Evolutionary conservation across 1,139 yeast species (phyloP).

Genomic region (Kodamaea sp.): DNA sequence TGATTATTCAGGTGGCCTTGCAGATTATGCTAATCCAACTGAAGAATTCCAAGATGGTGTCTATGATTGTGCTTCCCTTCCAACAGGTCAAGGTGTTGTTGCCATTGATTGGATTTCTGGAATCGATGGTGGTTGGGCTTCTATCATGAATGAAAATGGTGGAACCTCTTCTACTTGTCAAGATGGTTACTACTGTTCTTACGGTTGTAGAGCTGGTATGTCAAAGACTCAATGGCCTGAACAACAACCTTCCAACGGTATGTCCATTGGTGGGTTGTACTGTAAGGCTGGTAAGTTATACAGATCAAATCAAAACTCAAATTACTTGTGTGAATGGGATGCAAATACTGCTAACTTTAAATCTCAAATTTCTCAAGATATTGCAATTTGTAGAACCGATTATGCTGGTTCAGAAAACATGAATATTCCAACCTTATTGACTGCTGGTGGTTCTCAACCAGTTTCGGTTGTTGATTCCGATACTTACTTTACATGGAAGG

Average conservation of each 20-base stretch:
- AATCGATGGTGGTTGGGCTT: slow-evolving; percentile 67
- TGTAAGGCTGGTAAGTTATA: slow-evolving; percentile 69
- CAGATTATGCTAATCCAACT: slow-evolving; percentile 49
- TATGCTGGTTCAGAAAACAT: slow-evolving; percentile 88
- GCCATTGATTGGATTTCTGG: slow-evolving; percentile 52
- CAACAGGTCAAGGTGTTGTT: slow-evolving; percentile 72
- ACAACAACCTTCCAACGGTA: slow-evolving; percentile 67
- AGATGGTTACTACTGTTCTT: slow-evolving; percentile 78
- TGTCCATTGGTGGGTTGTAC: slow-evolving; percentile 73
- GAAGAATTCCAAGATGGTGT: slow-evolving; percentile 61
- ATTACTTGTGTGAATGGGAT: slow-evolving; percentile 80
- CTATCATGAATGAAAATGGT: slow-evolving; percentile 61
- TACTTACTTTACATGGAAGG: slow-evolving; percentile 62
- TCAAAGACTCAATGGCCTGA: slow-evolving; percentile 87
- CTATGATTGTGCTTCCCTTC: slow-evolving; percentile 57
- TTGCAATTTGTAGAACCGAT: slow-evolving; percentile 82
- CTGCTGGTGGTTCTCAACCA: slow-evolving; percentile 54
- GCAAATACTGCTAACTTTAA: slow-evolving; percentile 56
- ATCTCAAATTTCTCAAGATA: slow-evolving; percentile 51
- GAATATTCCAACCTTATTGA: slow-evolving; percentile 74
- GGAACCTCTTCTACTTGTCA: slow-evolving; percentile 64
- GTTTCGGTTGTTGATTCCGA: slow-evolving; percentile 65
- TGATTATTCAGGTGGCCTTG: slow-evolving; percentile 54
- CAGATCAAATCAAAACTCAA: slow-evolving; percentile 55
- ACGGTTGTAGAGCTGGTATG: slow-evolving; percentile 89